Base-by-base conservation (phyloP, 345 rosid species). In the Citrus cavaleriei region DNA sequence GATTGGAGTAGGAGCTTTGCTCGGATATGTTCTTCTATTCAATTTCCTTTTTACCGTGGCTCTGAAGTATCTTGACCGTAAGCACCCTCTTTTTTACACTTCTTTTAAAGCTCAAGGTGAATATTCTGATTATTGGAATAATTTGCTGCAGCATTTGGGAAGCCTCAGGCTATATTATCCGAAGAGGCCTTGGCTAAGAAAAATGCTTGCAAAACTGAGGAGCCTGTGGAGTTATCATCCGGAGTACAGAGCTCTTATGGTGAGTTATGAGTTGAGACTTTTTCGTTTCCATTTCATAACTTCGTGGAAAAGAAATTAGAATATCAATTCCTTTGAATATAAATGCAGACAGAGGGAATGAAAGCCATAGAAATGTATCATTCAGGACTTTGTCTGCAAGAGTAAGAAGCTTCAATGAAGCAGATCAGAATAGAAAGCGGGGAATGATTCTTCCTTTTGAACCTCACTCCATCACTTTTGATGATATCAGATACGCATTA, bases 371-470 rank as follows among this genome's bases (percentile, higher is more conserved):
- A 82, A 82, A 70, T 61, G 34, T 77, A 22, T 70, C 89, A 51
- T 77, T 77, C 1, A 78, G 84, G 80, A 76, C 81, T 24, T 27
- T 82, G 60, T 83, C 91, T 14, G 75, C 82, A 25, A 84, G 84
- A 83, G 84, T 82, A 3, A 83, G 76, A 40, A 82, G 83, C 83
- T 60, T 87, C 35, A 78, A 70, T 42, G 84, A 78, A 51, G 80
- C 78, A 2, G 75, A 37, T 65, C 81, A 72, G 38, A 84, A 74
- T 58, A 78, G 80, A 70, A 88, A 81, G 82, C 81, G 86, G 4
- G 95, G 93, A 77, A 88, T 90, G 93, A 74, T 90, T 75, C 95
- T 91, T 70, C 95, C 93, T 42, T 91, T 91, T 74, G 87, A 86
- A 64, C 88, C 93, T 10, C 89, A 85, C 55, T 90, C 90, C 4